Conservation (phyloP, 768 basidiomycete species). For the Rhodotorula diobovata region DNA sequence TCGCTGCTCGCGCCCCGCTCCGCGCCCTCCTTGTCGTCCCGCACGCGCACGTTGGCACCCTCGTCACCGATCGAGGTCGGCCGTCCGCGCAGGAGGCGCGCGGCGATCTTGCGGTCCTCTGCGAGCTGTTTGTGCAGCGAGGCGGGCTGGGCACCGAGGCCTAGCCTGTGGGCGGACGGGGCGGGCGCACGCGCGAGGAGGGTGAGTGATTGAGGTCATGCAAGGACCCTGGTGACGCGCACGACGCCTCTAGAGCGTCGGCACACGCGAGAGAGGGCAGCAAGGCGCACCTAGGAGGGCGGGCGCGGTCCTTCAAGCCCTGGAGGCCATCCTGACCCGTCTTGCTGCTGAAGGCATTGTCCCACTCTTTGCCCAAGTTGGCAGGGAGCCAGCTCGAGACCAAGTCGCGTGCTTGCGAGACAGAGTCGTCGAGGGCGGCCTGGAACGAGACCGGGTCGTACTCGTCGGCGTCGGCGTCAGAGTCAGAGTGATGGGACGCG, state of each 20-base stretch:
- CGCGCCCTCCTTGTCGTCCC: background rate
- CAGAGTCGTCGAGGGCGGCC: conserved; percentile 21
- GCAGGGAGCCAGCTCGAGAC: conserved; percentile 25
- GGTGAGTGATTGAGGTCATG: too few species aligned
- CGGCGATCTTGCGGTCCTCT: conserved; percentile 24
- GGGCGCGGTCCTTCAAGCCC: conserved; percentile 9
- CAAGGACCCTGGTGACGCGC: too few species aligned
- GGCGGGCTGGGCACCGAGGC: conserved; percentile 26
- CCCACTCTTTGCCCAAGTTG: conserved; percentile 4
- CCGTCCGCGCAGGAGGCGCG: conserved; percentile 9
- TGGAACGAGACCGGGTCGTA: conserved; percentile 18
- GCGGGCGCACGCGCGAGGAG: too few species aligned
- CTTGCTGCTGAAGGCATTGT: background rate
- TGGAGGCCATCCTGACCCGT: background rate
- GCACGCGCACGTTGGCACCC: background rate
- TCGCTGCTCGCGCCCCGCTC: background rate
- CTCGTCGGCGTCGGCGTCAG: background rate
- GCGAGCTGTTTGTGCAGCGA: conserved; percentile 20
- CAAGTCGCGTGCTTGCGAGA: background rate
- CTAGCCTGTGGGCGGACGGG: conserved; percentile 1
- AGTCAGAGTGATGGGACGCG: background rate
- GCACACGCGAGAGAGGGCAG: background rate
- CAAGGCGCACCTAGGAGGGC: conserved; percentile 15
- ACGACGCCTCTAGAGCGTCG: too few species aligned
- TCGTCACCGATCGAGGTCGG: conserved; percentile 1